phyloP scores from a whole-genome alignment of 352 stramenopile species.

The Globisporangium canariense region DNA sequence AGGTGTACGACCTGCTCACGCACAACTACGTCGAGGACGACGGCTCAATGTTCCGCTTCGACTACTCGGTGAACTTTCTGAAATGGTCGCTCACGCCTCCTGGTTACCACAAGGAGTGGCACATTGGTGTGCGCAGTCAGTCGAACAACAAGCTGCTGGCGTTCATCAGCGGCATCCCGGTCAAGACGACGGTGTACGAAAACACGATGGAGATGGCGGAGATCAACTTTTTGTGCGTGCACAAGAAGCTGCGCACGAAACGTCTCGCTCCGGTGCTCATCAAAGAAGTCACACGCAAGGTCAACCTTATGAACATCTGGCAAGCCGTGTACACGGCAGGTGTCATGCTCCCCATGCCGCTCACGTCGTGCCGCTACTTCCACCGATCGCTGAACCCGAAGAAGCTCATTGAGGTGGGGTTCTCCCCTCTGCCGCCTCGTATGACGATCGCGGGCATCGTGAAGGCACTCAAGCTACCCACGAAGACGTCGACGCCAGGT shows the following conservation, averaged over 20 bases:
- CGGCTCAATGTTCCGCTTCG: conserved; percentile 95
- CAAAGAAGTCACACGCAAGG: conserved; percentile 98
- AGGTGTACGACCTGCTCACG: conserved; percentile 96
- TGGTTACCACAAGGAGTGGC: conserved; percentile 90
- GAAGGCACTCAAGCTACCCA: conserved; percentile 88
- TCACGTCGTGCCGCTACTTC: conserved; percentile 95
- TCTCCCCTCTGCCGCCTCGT: conserved; percentile 88
- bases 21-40: conserved; percentile 99
- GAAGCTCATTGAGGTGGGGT: conserved; percentile 98
- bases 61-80: conserved; percentile 85
- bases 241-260: conserved; percentile 97
- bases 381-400: conserved; percentile 97
- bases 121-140: conserved; percentile 92
- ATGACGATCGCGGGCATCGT: conserved; percentile 96
- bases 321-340: conserved; percentile 99
- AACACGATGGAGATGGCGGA: conserved; percentile 84
- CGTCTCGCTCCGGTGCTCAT: conserved; percentile 97
- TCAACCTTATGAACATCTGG: conserved; percentile 93
- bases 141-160: conserved; percentile 94
- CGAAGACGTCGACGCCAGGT: conserved; percentile 24
- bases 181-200: conserved; percentile 64
- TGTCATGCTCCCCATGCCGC: conserved; percentile 94
- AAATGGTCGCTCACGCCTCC: conserved; percentile 95
- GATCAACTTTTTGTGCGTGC: conserved; percentile 99
- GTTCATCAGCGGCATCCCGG: conserved; percentile 97